Evolutionary conservation across 768 basidiomycete genomes (phyloP), one percentile per base, ranked within the genome.

Genomic region (Exidia glandulosa): DNA sequence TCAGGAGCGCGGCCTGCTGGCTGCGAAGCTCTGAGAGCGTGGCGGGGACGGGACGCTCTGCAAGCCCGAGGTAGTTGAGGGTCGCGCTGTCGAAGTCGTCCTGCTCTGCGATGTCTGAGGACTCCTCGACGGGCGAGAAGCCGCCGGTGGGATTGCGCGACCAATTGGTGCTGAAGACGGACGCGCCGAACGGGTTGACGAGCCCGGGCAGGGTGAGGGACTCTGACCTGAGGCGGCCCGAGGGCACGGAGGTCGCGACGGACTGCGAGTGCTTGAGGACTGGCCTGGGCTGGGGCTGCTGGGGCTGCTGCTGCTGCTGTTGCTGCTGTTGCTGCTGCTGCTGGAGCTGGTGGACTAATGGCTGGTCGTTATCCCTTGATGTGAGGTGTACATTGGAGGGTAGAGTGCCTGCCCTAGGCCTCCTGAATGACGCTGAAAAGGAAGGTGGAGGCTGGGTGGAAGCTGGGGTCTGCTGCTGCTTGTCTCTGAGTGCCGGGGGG

Each of bases 391-490:
- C 87, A 71, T 94, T 94, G 66, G 94, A 95, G 75, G 94, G 94
- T 69, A 97, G 83, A 79, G 94, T 97, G 60, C 94, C 95, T 65
- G 94, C 95, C 85, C 94, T 86, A 69, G 93, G 91, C 79, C 94
- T 85, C 76, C 91, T 84, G 72, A 93, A 95, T 12, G 50, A 54
- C 4, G 50, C 25, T 13, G 50, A 27, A 54, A 54, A 54, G 27
- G 27, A 45, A 13, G 7, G 41, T 45, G 41, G 41, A 19, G 41
- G 41, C 41, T 45, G 41, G 19, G 41, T 23, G 19, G 41, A 27
- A 9, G 27, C 50, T 19, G 50, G 25, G 25, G 50, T 23, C 30
- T 54, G 50, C 50, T 54, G 50, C 50, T 27, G 25, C 50, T 54
- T 54, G 50, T 54, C 50, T 29, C 50, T 27, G 50, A 54, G 50